Evolutionary conservation across 805 yeast species (phyloP), one percentile per base, ranked within the genome.

Genomic region (Candida pseudoglaebosa): DNA sequence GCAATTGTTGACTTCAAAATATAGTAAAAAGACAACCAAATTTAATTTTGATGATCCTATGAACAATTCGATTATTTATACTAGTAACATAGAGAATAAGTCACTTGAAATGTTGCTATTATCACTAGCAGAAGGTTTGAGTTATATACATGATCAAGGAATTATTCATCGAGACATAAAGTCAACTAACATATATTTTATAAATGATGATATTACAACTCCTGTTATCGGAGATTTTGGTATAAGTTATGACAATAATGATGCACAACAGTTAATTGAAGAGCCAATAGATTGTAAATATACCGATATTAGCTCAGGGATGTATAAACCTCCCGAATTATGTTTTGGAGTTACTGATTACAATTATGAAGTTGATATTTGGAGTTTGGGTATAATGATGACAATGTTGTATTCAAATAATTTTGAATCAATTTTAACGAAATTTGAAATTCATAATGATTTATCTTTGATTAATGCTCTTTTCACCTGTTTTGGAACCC

Each of bases 321-420:
- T 69, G 24, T 87, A 77, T 59, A 79, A 83, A 43, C 80, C 93
- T 0, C 91, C 95, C 0, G 95, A 86, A 51, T 59, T 83, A 34
- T 62, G 85, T 30, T 71, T 84, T 36, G 84, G 86, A 0, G 59
- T 74, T n/a, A 44, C 64, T 1, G 64, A 68, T 42, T 86, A 86
- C 51, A 61, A 71, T 2, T 55, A 52, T 26, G 77, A 70, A 28
- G 64, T 85, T 6, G 95, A 86, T 49, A 65, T 84, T 12, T 86
- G 95, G 95, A 65, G 84, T 1, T 54, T 77, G 14, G 95, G 87
- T 0, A 72, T 87, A 8, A 50, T 84, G 2, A 48, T 80, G 35
- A 75, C 81, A n/a, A 55, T 73, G 32, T 46, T 87, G 21, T 71
- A 72, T 45, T 63, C 70, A 16, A 21, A 31, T 4, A 39, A 49